Evolutionary conservation across 768 basidiomycete genomes (phyloP).

Genomic region (Serendipita sp.): DNA sequence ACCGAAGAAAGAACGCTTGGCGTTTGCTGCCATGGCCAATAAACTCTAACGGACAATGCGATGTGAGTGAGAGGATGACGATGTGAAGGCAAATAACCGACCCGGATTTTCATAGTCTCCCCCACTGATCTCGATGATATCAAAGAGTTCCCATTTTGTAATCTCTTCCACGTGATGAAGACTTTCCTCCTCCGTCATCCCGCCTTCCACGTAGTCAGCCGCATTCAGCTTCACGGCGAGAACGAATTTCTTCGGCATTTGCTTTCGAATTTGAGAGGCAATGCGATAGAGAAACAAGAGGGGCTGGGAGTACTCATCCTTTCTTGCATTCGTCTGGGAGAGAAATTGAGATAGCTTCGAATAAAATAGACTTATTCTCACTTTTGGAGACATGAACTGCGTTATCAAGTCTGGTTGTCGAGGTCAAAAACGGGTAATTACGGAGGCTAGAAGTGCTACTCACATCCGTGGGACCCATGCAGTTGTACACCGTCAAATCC

Average conservation of each 20-base stretch:
- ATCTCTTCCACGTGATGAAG: slow-evolving; percentile 46
- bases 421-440: too few relatives aligned
- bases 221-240: slow-evolving; percentile 71
- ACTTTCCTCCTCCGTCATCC: slow-evolving; percentile 25
- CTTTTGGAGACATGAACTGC: slow-evolving; percentile 64
- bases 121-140: slow-evolving; percentile 80
- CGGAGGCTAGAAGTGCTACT: too few relatives aligned
- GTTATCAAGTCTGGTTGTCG: slow-evolving; percentile 37
- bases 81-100: slow-evolving; percentile 15
- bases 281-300: slow-evolving; percentile 47
- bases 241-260: slow-evolving; percentile 42
- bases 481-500: slow-evolving; percentile 82
- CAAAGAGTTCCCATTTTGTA: slow-evolving; percentile 47
- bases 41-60: slow-evolving; percentile 18
- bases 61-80: neutral
- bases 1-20: slow-evolving; percentile 59
- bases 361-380: slow-evolving; percentile 15
- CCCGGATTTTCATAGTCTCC: slow-evolving; percentile 74
- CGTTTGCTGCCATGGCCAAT: slow-evolving; percentile 24
- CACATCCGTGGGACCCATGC: slow-evolving; percentile 67
- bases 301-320: slow-evolving; percentile 45
- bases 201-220: slow-evolving; percentile 45
- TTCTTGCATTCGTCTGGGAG: slow-evolving; percentile 35
- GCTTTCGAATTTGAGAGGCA: slow-evolving; percentile 36
- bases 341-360: neutral